Evolutionary conservation across 2,329 filamentous ascomycete genomes (phyloP).

Genomic region (Diaporthe ampelina): DNA sequence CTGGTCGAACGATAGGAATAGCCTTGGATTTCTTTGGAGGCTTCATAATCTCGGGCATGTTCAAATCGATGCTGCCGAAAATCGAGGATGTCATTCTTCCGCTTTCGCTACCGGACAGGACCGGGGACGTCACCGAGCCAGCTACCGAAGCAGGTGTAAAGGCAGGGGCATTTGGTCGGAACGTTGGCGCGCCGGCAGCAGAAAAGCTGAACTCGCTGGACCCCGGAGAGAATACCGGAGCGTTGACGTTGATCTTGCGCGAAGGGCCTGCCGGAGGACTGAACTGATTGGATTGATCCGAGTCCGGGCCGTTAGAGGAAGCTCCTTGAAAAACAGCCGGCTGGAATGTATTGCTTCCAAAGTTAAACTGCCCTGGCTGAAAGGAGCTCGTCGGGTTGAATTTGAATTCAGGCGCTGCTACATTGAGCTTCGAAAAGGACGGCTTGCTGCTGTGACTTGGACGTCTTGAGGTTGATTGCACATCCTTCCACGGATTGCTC

Average conservation of each 20-base stretch:
- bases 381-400: slow-evolving; percentile 73
- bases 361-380: slow-evolving; percentile 65
- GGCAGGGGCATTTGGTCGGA: slow-evolving; percentile 81
- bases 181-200: slow-evolving; percentile 67
- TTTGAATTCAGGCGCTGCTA: slow-evolving; percentile 89
- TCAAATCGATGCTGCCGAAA: slow-evolving; percentile 78
- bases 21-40: slow-evolving; percentile 83
- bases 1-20: slow-evolving; percentile 81
- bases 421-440: slow-evolving; percentile 86
- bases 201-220: slow-evolving; percentile 78
- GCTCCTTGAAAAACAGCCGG: slow-evolving; percentile 62
- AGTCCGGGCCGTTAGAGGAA: slow-evolving; percentile 51
- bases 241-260: slow-evolving; percentile 76
- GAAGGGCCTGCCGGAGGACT: slow-evolving; percentile 56
- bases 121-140: slow-evolving; percentile 62
- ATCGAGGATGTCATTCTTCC: slow-evolving; percentile 65
- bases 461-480: slow-evolving; percentile 57
- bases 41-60: slow-evolving; percentile 72
- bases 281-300: slow-evolving; percentile 56
- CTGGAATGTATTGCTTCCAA: slow-evolving; percentile 62
- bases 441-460: slow-evolving; percentile 77
- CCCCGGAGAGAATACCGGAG: slow-evolving; percentile 79
- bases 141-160: slow-evolving; percentile 75
- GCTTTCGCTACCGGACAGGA: slow-evolving; percentile 60
- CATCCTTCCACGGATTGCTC: slow-evolving; percentile 76